Evolutionary conservation across 2,329 filamentous ascomycete genomes (phyloP).

Genomic region (Colletotrichum sp.): DNA sequence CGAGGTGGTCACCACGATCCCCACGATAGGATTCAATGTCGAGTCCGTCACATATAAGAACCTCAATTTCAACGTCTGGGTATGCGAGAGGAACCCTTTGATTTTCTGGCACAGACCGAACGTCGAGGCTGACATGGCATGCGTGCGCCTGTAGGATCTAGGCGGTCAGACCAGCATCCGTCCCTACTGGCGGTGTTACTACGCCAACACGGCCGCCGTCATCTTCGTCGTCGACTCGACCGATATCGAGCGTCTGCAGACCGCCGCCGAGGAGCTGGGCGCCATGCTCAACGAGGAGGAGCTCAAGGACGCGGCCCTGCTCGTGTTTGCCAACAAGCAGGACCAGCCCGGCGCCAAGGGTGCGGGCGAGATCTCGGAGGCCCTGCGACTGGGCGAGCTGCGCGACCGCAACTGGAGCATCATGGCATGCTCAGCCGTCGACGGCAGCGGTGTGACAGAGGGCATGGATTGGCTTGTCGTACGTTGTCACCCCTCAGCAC

Average conservation of each 20-base stretch:
- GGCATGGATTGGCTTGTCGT: conserved; percentile 99
- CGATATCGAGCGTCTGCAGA: conserved; percentile 93
- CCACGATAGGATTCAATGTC: conserved; percentile 99
- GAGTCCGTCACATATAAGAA: conserved; percentile 99
- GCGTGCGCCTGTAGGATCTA: conserved; percentile 66
- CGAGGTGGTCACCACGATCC: conserved; percentile 98
- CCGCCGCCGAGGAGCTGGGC: conserved; percentile 88
- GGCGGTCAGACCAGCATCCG: conserved; percentile 98
- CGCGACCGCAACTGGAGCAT: conserved; percentile 99
- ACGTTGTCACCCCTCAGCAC: conserved; percentile 33
- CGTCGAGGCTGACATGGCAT: conserved; percentile 24
- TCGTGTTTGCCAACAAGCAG: conserved; percentile 99
- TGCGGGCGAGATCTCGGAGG: conserved; percentile 95
- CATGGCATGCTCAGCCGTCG: conserved; percentile 94
- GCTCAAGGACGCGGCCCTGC: conserved; percentile 85
- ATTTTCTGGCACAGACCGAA: neutral
- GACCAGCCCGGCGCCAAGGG: conserved; percentile 97
- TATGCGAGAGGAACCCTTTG: conserved; percentile 50
- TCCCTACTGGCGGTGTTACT: conserved; percentile 99
- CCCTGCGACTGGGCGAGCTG: conserved; percentile 85
- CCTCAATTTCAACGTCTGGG: conserved; percentile 98
- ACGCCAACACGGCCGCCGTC: conserved; percentile 96
- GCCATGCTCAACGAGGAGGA: conserved; percentile 99
- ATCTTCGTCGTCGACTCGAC: conserved; percentile 99
- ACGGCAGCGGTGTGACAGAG: conserved; percentile 91